These are phyloP conservation scores for Cutaneotrichosporon cavernicola DNA, from an alignment of 1,284 basidiomycete species.

Conservation along the genomic window DNA sequence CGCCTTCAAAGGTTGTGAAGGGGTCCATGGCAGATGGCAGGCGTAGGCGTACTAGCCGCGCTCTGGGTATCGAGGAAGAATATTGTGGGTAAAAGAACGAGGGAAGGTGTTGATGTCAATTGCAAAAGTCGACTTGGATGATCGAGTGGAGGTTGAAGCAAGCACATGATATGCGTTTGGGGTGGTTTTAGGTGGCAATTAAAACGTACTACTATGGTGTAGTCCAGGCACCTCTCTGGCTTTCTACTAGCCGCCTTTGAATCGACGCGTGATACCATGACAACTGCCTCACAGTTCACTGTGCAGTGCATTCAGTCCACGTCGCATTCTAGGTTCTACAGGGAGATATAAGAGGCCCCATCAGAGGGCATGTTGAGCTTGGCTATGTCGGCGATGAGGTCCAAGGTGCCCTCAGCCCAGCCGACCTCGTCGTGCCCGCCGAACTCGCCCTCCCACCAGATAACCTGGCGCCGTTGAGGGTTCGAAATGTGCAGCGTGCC, in stretches of 20 bases:
- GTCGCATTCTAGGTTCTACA: not conserved
- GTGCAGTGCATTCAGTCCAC: not conserved
- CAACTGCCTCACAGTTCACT: not conserved
- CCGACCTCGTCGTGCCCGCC: slow-evolving; percentile 48
- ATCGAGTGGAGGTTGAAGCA: not conserved
- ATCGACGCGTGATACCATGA: not conserved
- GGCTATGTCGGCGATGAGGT: slow-evolving; percentile 42
- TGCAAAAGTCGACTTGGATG: not conserved
- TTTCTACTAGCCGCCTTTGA: not conserved
- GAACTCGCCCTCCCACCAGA: slow-evolving; percentile 43
- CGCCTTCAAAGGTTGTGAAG: slow-evolving; percentile 77
- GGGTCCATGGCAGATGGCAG: slow-evolving; percentile 62
- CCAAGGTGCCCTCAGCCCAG: slow-evolving; percentile 46
- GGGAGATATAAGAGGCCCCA: not conserved
- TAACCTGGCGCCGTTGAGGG: slow-evolving; percentile 24
- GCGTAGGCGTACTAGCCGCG: not conserved
- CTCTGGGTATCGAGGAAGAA: slow-evolving; percentile 8
- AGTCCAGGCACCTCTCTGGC: too few relatives aligned
- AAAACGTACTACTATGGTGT: not conserved
- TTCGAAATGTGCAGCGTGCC: slow-evolving; percentile 28
- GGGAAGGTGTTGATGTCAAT: slow-evolving; percentile 1
- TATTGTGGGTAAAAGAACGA: not conserved
- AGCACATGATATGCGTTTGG: too few relatives aligned
- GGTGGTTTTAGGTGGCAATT: not conserved
- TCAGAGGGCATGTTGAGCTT: slow-evolving; percentile 6